Conservation (phyloP, 371 early-diverging fungal species). For the Nosema bombycis region DNA sequence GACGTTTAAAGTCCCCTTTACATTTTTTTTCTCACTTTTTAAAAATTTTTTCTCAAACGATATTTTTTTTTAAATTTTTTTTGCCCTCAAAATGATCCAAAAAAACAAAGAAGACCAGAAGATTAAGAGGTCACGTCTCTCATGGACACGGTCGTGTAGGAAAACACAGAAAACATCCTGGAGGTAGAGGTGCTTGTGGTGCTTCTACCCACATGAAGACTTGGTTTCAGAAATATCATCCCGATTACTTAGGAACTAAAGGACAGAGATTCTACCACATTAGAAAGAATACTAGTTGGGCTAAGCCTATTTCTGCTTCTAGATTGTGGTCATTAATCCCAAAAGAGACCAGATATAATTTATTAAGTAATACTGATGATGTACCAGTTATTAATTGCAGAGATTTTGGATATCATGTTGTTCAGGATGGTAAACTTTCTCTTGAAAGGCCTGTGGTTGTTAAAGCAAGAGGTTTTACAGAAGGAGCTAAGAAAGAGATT, state of each 20-base stretch:
- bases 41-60: too few relatives aligned
- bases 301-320: slow-evolving; percentile 81
- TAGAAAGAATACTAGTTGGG: slow-evolving; percentile 80
- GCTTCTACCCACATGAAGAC: slow-evolving; percentile 98
- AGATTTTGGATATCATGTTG: slow-evolving; percentile 81
- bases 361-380: slow-evolving; percentile 75
- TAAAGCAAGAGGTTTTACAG: slow-evolving; percentile 86
- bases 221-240: slow-evolving; percentile 99
- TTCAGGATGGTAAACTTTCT: slow-evolving; percentile 83
- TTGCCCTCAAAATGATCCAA: slow-evolving; percentile 48
- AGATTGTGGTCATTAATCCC: slow-evolving; percentile 85
- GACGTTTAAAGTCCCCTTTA: too few relatives aligned
- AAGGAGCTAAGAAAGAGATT: slow-evolving; percentile 92
- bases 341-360: slow-evolving; percentile 77
- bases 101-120: slow-evolving; percentile 59
- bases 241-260: slow-evolving; percentile 99
- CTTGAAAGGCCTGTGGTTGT: slow-evolving; percentile 81
- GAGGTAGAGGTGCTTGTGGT: slow-evolving; percentile 98
- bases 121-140: slow-evolving; percentile 65
- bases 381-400: slow-evolving; percentile 66
- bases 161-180: slow-evolving; percentile 99
- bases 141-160: slow-evolving; percentile 69
- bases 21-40: too few relatives aligned
- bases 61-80: slow-evolving; percentile 30
- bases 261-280: slow-evolving; percentile 97